These are phyloP conservation scores for Haematococcus lacustris DNA, from an alignment of 139 green algal genomes.

Conservation along the genomic window DNA sequence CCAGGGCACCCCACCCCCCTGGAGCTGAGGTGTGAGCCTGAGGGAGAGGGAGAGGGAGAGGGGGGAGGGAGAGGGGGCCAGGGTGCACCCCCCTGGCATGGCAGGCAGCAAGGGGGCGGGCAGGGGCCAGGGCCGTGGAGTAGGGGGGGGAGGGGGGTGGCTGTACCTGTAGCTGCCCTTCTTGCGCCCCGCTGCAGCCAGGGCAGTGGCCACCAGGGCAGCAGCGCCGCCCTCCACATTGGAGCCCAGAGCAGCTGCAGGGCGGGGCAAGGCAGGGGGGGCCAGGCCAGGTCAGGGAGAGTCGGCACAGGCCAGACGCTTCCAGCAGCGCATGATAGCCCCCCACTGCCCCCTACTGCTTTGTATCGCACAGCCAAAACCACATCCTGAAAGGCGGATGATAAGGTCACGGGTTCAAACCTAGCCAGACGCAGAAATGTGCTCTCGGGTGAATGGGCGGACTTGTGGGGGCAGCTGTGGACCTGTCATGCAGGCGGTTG, in stretches of 20 bases:
- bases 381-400: background rate
- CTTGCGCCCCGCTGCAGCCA: slow-evolving; percentile 11
- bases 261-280: background rate
- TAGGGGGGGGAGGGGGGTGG: background rate
- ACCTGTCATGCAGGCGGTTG: too few relatives aligned
- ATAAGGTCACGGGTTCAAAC: too few relatives aligned
- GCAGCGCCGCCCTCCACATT: background rate
- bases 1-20: background rate
- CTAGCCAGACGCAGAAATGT: too few relatives aligned
- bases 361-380: background rate
- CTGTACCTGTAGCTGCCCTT: slow-evolving; percentile 15
- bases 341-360: too few relatives aligned
- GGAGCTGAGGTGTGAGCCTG: too few relatives aligned
- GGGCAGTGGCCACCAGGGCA: slow-evolving; percentile 6
- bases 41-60: background rate
- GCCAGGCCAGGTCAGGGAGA: background rate
- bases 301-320: background rate
- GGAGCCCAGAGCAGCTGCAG: background rate
- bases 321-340: background rate
- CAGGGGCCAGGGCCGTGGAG: background rate
- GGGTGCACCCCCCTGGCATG: background rate
- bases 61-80: background rate
- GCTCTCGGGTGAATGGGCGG: too few relatives aligned
- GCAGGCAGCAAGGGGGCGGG: background rate
- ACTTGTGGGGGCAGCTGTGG: background rate